Conservation (phyloP, 23 red algal genomes). For the Gracilaria domingensis region DNA sequence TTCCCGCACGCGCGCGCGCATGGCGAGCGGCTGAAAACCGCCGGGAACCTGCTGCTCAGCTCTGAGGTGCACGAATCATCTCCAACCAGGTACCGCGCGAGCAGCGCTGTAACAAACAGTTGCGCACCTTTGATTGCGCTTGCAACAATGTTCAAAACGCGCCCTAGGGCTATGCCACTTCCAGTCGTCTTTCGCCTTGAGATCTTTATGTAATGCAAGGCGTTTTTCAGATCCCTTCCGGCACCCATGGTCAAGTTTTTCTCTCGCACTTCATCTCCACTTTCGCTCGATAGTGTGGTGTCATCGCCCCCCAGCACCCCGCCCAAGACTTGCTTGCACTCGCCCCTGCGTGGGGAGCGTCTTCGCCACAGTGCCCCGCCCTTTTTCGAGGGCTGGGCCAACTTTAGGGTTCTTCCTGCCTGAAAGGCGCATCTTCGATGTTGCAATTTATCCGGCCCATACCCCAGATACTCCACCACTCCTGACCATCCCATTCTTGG, state of each 20-base stretch:
- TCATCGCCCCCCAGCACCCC: slow-evolving; percentile 1
- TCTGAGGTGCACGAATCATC: background rate
- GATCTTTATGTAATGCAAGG: too few species aligned
- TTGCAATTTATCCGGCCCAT: slow-evolving; percentile 46
- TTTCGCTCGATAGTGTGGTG: slow-evolving; percentile 4
- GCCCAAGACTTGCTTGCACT: background rate
- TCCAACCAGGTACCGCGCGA: background rate
- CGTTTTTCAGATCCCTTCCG: too few species aligned
- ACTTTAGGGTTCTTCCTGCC: slow-evolving; percentile 22
- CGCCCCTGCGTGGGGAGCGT: slow-evolving; percentile 36
- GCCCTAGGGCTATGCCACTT: too few species aligned
- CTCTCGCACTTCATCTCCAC: slow-evolving; percentile 39
- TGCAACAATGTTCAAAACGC: too few species aligned
- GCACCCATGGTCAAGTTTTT: too few species aligned
- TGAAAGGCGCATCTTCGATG: slow-evolving; percentile 37
- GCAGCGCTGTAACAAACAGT: background rate
- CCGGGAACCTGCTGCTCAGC: background rate
- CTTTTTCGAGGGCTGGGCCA: slow-evolving; percentile 60
- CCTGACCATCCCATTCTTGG: too few species aligned
- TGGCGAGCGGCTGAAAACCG: background rate
- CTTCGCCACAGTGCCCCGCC: slow-evolving; percentile 45
- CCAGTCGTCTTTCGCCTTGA: too few species aligned
- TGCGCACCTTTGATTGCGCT: too few species aligned
- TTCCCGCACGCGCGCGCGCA: background rate
- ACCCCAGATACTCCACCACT: slow-evolving; percentile 27